A percentile compares a stretch with the other conserved stretches of the same genome.
Conservation (phyloP, 2,329 filamentous ascomycete species). For the Bipolaris victoriae region DNA sequence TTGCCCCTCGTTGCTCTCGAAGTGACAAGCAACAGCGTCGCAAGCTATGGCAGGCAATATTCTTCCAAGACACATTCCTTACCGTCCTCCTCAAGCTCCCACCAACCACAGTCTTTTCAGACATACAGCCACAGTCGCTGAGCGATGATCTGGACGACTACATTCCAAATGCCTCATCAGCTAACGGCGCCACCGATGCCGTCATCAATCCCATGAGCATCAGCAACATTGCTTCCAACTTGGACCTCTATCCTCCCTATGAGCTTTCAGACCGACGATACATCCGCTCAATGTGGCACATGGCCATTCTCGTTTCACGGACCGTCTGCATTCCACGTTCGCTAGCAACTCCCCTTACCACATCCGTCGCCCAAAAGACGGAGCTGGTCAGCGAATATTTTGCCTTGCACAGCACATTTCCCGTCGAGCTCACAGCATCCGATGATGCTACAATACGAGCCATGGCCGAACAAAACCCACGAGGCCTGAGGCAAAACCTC, state of each 20-base stretch:
- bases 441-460: conserved; percentile 65
- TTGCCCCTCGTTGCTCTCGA: conserved; percentile 66
- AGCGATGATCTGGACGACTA: conserved; percentile 69
- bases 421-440: conserved; percentile 71
- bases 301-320: conserved; percentile 79
- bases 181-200: conserved; percentile 46
- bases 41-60: conserved; percentile 82
- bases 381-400: conserved; percentile 73
- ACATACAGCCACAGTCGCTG: conserved; percentile 77
- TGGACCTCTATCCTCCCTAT: conserved; percentile 48
- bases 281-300: conserved; percentile 76
- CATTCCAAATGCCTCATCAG: conserved; percentile 65
- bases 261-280: conserved; percentile 57
- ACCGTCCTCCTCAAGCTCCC: conserved; percentile 79
- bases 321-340: conserved; percentile 77
- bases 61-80: conserved; percentile 81
- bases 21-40: conserved; percentile 80
- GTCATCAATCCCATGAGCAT: conserved; percentile 61
- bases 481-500: conserved; percentile 74
- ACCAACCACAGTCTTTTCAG: conserved; percentile 78
- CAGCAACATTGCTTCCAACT: conserved; percentile 54
- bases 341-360: conserved; percentile 73
- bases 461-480: conserved; percentile 65
- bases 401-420: conserved; percentile 74
- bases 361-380: conserved; percentile 70